Percentiles rank a stretch among this genome's conserved stretches.
Conservation (phyloP, 495 filamentous ascomycete genomes). For the Aspergillus saccharolyticus region DNA sequence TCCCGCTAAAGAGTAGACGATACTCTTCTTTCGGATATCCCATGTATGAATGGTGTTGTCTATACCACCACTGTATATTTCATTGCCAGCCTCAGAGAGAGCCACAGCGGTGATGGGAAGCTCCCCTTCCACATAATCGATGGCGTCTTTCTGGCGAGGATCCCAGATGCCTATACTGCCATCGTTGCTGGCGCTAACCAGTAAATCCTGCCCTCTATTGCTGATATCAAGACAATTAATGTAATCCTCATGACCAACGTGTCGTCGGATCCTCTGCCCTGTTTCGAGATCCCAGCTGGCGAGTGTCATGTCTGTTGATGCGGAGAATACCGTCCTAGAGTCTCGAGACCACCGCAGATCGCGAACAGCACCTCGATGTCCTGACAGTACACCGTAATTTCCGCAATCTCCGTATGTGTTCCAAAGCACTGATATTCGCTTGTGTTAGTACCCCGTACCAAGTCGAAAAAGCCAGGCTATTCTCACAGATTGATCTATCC, state of each 20-base stretch:
- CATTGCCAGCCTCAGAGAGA: conserved; percentile 86
- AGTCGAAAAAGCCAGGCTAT: not conserved
- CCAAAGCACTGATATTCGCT: conserved; percentile 68
- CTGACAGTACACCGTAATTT: conserved; percentile 82
- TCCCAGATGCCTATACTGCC: conserved; percentile 96
- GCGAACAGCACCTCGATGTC: conserved; percentile 84
- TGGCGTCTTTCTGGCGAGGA: conserved; percentile 81
- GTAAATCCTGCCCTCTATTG: conserved; percentile 80
- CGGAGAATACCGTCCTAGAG: conserved; percentile 83
- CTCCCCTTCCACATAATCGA: conserved; percentile 84
- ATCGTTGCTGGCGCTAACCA: conserved; percentile 88
- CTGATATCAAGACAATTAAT: conserved; percentile 86
- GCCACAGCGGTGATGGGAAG: conserved; percentile 92
- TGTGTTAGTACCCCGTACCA: conserved; percentile 6
- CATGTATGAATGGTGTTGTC: conserved; percentile 97
- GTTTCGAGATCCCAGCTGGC: conserved; percentile 94
- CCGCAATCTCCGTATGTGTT: conserved; percentile 85
- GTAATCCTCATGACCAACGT: conserved; percentile 89
- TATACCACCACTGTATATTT: conserved; percentile 91
- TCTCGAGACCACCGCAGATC: conserved; percentile 97
- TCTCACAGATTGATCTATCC: conserved; percentile 83
- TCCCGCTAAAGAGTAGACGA: conserved; percentile 81
- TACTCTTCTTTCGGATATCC: conserved; percentile 86
- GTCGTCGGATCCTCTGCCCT: conserved; percentile 79
- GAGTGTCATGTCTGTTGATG: conserved; percentile 85